Conservation (phyloP, 2,329 filamentous ascomycete species). For the Fusarium decemcellulare region DNA sequence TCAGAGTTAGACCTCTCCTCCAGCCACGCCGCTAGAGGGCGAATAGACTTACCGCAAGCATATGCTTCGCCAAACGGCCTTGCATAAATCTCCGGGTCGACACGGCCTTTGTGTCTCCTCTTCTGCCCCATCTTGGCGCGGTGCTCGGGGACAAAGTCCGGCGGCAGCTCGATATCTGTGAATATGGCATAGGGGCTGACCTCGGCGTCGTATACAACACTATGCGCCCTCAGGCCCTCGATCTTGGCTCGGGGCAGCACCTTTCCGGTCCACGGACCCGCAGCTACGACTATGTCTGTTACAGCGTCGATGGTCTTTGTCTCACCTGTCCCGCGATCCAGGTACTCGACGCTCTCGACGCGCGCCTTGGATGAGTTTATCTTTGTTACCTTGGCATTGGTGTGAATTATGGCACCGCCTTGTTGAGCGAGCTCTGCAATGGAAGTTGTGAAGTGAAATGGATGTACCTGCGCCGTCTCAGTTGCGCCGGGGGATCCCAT, state of each 20-base stretch:
- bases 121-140: constrained; percentile 62
- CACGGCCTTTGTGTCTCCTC: constrained; percentile 71
- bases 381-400: constrained; percentile 76
- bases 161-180: constrained; percentile 84
- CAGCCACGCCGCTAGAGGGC: background rate
- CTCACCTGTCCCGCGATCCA: constrained; percentile 61
- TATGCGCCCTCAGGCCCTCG: constrained; percentile 73
- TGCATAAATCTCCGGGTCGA: constrained; percentile 94
- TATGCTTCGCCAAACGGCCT: constrained; percentile 92
- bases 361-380: constrained; percentile 70
- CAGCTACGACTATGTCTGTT: constrained; percentile 69
- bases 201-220: constrained; percentile 74
- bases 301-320: constrained; percentile 57
- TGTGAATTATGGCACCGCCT: constrained; percentile 76
- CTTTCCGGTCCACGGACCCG: constrained; percentile 74
- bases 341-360: constrained; percentile 74
- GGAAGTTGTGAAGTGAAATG: constrained; percentile 87
- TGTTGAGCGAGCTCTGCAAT: constrained; percentile 84
- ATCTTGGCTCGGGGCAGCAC: constrained; percentile 72
- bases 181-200: constrained; percentile 86
- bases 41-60: constrained; percentile 77
- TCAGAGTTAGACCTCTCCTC: background rate
- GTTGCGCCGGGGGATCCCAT: constrained; percentile 80
- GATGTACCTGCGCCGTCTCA: constrained; percentile 95
- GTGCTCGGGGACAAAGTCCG: constrained; percentile 70